Percentiles rank a stretch among this genome's conserved stretches.
phyloP scores from a whole-genome alignment of 2,329 filamentous ascomycete species.

The Raffaelea arxii region DNA sequence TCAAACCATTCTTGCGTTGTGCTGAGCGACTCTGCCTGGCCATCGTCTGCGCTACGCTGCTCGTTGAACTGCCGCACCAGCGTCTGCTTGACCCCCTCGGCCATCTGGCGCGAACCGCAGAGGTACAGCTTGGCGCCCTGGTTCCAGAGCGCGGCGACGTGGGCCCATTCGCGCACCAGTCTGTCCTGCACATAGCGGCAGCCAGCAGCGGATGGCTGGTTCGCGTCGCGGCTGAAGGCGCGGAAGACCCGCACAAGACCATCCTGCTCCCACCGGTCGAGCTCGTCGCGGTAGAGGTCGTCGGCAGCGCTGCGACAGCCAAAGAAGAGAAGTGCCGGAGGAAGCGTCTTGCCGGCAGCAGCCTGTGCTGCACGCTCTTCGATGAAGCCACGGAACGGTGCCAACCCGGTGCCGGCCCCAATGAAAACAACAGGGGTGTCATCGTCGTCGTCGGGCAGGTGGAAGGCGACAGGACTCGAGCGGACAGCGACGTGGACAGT shows the following conservation, averaged over 20 bases:
- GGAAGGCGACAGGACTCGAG: constrained; percentile 33
- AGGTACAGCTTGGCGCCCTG: constrained; percentile 44
- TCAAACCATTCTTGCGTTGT: constrained; percentile 45
- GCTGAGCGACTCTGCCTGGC: constrained; percentile 28
- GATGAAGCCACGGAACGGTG: constrained; percentile 54
- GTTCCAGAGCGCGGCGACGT: constrained; percentile 24
- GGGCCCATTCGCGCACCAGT: constrained; percentile 32
- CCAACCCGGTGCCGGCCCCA: constrained; percentile 45
- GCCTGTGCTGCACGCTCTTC: constrained; percentile 49
- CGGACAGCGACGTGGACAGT: constrained; percentile 40
- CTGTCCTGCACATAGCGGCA: constrained; percentile 33
- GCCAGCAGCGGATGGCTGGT: constrained; percentile 30
- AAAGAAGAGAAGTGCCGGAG: constrained; percentile 54
- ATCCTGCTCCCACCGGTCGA: constrained; percentile 47
- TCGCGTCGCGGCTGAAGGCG: constrained; percentile 42
- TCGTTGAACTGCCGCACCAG: constrained; percentile 22
- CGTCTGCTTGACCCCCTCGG: constrained; percentile 27
- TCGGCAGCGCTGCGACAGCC: constrained; percentile 51
- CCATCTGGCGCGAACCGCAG: constrained; percentile 43
- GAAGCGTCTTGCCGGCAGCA: constrained; percentile 40
- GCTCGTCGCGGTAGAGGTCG: constrained; percentile 48
- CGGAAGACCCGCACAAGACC: constrained; percentile 53
- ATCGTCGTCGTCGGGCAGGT: constrained; percentile 34
- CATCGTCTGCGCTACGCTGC: constrained; percentile 17
- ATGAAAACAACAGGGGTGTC: constrained; percentile 41